Evolutionary conservation across 257 asterid species (phyloP), one percentile per base, ranked within the genome.

Genomic region (Solanum pinnatisectum): DNA sequence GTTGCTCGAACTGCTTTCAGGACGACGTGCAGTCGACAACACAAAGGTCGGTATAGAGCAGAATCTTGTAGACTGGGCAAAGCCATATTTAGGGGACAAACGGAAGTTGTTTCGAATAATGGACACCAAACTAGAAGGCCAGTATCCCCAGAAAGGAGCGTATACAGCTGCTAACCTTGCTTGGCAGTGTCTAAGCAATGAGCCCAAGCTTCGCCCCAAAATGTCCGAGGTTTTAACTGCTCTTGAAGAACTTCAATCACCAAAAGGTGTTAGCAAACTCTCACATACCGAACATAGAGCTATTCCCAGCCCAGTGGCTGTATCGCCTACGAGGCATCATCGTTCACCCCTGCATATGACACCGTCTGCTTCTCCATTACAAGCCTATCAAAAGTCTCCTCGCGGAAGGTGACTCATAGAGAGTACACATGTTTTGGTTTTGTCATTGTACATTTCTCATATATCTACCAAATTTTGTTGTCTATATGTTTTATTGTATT

Each of bases 31-130:
- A 14, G 91, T 95, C 9, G 98, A 95, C 83, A 91, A 91, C 87
- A 89, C 93, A 25, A 95, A 93, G 85, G 89, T 87, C 0, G 96
- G 97, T 9, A 70, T 90, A 16, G 98, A 95, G 87, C 98, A 95
- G 37, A 92, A 91, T 90, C 95, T 95, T 5, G 98, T 95, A 12
- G 98, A 95, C 36, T 95, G 98, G 98, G 98, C 96, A 25, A 93
- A 87, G 52, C 98, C 96, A 8, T 94, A 95, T 77, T 84, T 94
- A 91, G 92, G 94, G 10, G 95, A 94, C 89, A 95, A 93, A 88
- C 88, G 98, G 87, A 95, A 87, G 86, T 56, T 94, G 88, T 95
- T 94, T 85, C 87, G 96, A 49, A 92, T 95, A 83, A 95, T 95
- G 98, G 98, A 95, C 91, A 92, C 92, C 10, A 94, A 93, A 76